phyloP scores from a whole-genome alignment of 2,329 filamentous ascomycete species.

The Xylariaceae sp. region DNA sequence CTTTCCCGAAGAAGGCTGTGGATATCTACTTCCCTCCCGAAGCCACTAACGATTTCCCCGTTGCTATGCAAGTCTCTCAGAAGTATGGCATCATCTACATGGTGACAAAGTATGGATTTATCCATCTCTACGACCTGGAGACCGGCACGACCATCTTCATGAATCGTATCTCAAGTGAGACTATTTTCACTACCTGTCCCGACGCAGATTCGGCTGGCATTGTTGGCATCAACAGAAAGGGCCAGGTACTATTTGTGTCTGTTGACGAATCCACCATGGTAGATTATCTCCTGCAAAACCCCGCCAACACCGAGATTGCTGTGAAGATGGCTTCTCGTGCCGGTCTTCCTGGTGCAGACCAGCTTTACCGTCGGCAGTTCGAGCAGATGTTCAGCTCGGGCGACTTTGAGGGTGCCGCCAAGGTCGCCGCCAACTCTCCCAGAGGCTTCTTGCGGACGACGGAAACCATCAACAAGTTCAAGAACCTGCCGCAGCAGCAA shows the following conservation, averaged over 20 bases:
- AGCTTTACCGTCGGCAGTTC: slow-evolving; percentile 90
- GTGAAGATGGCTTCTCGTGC: slow-evolving; percentile 96
- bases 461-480: slow-evolving; percentile 96
- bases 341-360: slow-evolving; percentile 90
- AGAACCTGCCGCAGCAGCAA: slow-evolving; percentile 76
- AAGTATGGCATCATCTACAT: slow-evolving; percentile 97
- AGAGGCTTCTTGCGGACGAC: slow-evolving; percentile 92
- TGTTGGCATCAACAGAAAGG: slow-evolving; percentile 94
- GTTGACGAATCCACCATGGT: slow-evolving; percentile 92
- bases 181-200: slow-evolving; percentile 90
- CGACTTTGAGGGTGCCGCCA: slow-evolving; percentile 86
- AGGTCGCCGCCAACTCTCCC: slow-evolving; percentile 94
- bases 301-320: slow-evolving; percentile 88
- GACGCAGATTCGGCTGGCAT: slow-evolving; percentile 86
- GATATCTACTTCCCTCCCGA: slow-evolving; percentile 98
- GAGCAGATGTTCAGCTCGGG: slow-evolving; percentile 81
- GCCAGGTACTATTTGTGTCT: slow-evolving; percentile 91
- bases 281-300: slow-evolving; percentile 93
- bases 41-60: slow-evolving; percentile 95
- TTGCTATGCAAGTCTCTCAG: slow-evolving; percentile 94
- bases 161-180: slow-evolving; percentile 99
- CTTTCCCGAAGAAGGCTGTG: slow-evolving; percentile 93
- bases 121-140: slow-evolving; percentile 97
- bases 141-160: slow-evolving; percentile 96
- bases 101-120: slow-evolving; percentile 98